Base-by-base conservation (phyloP, 2,329 filamentous ascomycete species). In the Alternaria conjuncta region DNA sequence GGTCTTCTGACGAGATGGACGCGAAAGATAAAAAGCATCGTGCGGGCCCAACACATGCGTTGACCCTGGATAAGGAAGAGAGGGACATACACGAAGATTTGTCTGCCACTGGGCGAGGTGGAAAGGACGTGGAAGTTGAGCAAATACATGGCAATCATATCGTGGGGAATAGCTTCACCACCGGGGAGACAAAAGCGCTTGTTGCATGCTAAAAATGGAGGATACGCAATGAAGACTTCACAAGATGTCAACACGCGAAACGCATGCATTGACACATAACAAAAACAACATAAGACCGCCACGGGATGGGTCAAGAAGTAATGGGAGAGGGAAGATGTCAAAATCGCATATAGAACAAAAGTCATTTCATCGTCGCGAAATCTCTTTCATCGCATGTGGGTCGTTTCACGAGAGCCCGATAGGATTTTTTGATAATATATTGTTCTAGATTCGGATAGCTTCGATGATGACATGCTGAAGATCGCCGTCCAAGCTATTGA, bases 21-120 rank as follows among this genome's bases (percentile, higher is more conserved):
- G 4, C 23, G 15, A 12, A 36, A 32, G 64, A 64, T 23, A 9
- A 20, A 45, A 15, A 68, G 15, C 8, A 5, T 25, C 20, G 13
- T 7, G 15, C 6, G 6, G 9, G 11, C 10, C 10, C 28, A 36
- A 4, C 20, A 15, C 20, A n/a, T n/a, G 11, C 62, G 41, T 43
- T 64, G 28, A 41, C 45, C 11, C 15, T 70, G n/a, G 26, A 55
- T 5, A 65, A 65, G 49, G 28, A 59, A 49, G 47, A 47, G 43
- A 36, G 23, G 51, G 53, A 44, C 15, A 57, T 45, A 21, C 46
- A 61, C 18, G 25, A 55, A 21, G 57, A 41, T 18, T 18, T 18
- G 36, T 5, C 30, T 18, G 49, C 13, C 21, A 11, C 23, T n/a
- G 23, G 13, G 49, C 49, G 20, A 53, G 12, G 13, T n/a, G 20